phyloP scores from a whole-genome alignment of 805 yeast genomes.

The Wickerhamomyces subpelliculosus region DNA sequence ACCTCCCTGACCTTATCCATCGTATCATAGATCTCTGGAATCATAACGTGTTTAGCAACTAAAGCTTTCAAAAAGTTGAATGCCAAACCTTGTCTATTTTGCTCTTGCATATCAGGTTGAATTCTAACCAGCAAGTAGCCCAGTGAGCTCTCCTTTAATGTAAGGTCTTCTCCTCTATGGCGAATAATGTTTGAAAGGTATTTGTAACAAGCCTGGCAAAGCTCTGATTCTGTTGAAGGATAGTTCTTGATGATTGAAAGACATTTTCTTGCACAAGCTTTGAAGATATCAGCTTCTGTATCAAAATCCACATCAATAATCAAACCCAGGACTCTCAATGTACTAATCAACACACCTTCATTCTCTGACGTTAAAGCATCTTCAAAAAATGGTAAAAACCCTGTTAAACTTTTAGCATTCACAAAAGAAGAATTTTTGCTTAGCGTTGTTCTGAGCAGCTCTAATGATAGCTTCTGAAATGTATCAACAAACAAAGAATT shows the following conservation, averaged over 20 bases:
- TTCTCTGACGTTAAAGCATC: slow-evolving; percentile 54
- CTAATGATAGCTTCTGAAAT: slow-evolving; percentile 71
- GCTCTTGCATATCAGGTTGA: slow-evolving; percentile 85
- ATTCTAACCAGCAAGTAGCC: slow-evolving; percentile 67
- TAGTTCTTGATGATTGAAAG: slow-evolving; percentile 62
- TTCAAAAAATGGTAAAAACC: slow-evolving; percentile 70
- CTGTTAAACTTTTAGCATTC: slow-evolving; percentile 53
- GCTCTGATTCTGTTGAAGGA: slow-evolving; percentile 69
- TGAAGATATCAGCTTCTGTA: slow-evolving; percentile 40
- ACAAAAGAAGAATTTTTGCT: slow-evolving; percentile 54
- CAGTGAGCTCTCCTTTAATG: slow-evolving; percentile 62
- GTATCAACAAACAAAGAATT: slow-evolving; percentile 50
- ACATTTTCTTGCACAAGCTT: slow-evolving; percentile 52
- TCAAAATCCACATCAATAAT: slow-evolving; percentile 11
- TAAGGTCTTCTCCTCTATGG: slow-evolving; percentile 56
- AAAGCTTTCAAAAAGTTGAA: slow-evolving; percentile 77
- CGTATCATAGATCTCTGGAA: slow-evolving; percentile 86
- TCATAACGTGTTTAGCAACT: slow-evolving; percentile 61
- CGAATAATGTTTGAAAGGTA: slow-evolving; percentile 68
- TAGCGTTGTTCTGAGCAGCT: slow-evolving; percentile 65
- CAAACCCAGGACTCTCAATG: slow-evolving; percentile 59
- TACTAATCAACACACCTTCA: slow-evolving; percentile 69
- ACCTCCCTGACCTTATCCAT: slow-evolving; percentile 76
- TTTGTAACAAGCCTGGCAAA: slow-evolving; percentile 74
- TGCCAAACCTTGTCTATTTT: slow-evolving; percentile 81